These are phyloP conservation scores for Priceomyces medius DNA, from an alignment of 805 yeast genomes.

Conservation along the genomic window DNA sequence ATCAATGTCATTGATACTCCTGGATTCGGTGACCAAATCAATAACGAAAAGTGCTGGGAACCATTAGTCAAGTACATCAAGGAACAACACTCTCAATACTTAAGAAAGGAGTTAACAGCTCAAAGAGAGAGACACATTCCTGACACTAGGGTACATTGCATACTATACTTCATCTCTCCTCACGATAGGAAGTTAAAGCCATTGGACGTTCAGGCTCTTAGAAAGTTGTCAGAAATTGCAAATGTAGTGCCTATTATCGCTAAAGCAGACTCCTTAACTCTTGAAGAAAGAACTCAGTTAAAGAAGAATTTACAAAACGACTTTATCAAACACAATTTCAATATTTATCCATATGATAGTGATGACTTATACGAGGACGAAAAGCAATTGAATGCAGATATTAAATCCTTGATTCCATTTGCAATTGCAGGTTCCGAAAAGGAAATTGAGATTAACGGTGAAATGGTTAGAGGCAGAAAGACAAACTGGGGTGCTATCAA, in stretches of 20 bases:
- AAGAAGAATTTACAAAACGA: constrained; percentile 77
- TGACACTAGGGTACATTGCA: constrained; percentile 92
- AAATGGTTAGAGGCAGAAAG: constrained; percentile 82
- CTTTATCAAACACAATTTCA: constrained; percentile 67
- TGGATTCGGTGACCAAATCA: constrained; percentile 96
- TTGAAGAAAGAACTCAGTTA: constrained; percentile 77
- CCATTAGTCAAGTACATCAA: constrained; percentile 91
- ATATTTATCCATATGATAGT: constrained; percentile 79
- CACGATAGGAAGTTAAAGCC: constrained; percentile 81
- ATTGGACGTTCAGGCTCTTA: constrained; percentile 78
- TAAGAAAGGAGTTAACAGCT: constrained; percentile 92
- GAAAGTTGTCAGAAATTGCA: constrained; percentile 81
- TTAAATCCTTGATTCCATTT: constrained; percentile 78
- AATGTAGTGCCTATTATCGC: constrained; percentile 96
- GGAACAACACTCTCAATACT: constrained; percentile 88
- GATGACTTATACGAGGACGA: constrained; percentile 71
- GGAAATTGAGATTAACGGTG: constrained; percentile 73
- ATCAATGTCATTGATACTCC: constrained; percentile 94
- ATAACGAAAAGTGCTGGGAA: constrained; percentile 95
- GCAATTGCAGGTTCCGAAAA: constrained; percentile 91
- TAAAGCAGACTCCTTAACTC: constrained; percentile 85
- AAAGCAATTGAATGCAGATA: constrained; percentile 68
- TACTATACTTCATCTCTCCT: constrained; percentile 87
- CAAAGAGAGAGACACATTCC: constrained; percentile 79
- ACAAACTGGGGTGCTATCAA: constrained; percentile 93